These are phyloP conservation scores for Blastocystis sp. DNA, from an alignment of 352 stramenopile species.

Conservation along the genomic window DNA sequence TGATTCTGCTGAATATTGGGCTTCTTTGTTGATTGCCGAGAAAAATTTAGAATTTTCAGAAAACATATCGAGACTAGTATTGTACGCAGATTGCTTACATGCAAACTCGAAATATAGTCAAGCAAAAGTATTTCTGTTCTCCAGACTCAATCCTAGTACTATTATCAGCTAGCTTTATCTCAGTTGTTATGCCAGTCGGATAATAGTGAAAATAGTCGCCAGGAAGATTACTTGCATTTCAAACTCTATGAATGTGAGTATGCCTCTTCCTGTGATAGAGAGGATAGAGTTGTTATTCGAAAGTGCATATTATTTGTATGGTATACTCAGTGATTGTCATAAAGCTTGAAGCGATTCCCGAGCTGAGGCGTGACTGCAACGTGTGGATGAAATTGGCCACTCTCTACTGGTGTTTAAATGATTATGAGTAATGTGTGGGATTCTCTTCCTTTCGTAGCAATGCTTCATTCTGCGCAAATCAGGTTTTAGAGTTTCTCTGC, in stretches of 20 bases:
- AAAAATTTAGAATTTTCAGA: neutral
- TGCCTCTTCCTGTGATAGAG: neutral
- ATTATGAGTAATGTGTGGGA: slow-evolving; percentile 4
- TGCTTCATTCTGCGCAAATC: neutral
- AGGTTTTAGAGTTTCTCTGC: neutral
- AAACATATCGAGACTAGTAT: neutral
- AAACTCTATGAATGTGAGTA: slow-evolving; percentile 40
- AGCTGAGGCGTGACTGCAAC: neutral
- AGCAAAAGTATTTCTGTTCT: neutral
- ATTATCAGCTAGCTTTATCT: neutral
- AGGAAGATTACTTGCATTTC: neutral
- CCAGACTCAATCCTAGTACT: neutral
- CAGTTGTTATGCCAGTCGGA: neutral
- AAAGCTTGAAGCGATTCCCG: slow-evolving; percentile 35
- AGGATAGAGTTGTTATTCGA: slow-evolving; percentile 6
- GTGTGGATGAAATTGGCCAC: neutral
- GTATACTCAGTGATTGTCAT: neutral
- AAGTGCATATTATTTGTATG: slow-evolving; percentile 26
- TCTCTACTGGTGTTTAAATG: slow-evolving; percentile 23
- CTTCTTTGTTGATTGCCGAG: neutral
- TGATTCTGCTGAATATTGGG: slow-evolving; percentile 46
- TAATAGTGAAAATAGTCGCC: neutral
- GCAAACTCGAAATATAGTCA: neutral
- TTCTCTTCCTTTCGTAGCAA: neutral
- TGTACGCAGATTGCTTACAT: neutral